A percentile compares a stretch with the other conserved stretches of the same genome.
phyloP scores from a whole-genome alignment of 768 basidiomycete species.

The Tricholoma bakamatsutake region DNA sequence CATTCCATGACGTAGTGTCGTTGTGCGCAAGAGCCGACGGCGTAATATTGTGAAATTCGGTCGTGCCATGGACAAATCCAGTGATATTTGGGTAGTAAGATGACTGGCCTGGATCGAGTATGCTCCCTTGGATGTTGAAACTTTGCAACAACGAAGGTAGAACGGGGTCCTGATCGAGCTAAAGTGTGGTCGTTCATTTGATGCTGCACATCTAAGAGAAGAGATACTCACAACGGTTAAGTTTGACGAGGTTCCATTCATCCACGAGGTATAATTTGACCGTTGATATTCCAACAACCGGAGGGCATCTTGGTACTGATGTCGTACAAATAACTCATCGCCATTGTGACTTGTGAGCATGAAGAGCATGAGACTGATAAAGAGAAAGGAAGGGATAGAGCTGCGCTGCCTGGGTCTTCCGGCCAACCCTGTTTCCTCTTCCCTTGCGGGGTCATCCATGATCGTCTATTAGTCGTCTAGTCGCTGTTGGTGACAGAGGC shows the following conservation, averaged over 20 bases:
- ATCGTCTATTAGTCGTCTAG: not conserved
- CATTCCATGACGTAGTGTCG: slow-evolving; percentile 42
- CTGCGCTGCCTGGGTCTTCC: slow-evolving; percentile 40
- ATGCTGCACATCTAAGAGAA: not conserved
- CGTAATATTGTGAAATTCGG: slow-evolving; percentile 62
- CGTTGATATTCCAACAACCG: slow-evolving; percentile 51
- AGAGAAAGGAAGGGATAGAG: slow-evolving; percentile 67
- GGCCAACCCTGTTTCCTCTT: slow-evolving; percentile 35
- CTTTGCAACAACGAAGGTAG: slow-evolving; percentile 42
- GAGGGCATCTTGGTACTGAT: slow-evolving; percentile 63
- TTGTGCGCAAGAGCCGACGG: slow-evolving; percentile 33
- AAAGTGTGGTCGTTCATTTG: not conserved
- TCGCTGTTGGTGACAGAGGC: slow-evolving; percentile 8
- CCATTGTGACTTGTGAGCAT: slow-evolving; percentile 72
- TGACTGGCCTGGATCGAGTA: slow-evolving; percentile 36
- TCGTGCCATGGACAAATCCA: slow-evolving; percentile 67
- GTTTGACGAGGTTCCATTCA: slow-evolving; percentile 60
- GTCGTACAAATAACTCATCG: slow-evolving; percentile 59
- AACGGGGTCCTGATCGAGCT: slow-evolving; percentile 44
- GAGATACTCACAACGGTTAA: slow-evolving; percentile 49
- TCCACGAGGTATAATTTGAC: slow-evolving; percentile 72
- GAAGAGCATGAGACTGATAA: slow-evolving; percentile 70
- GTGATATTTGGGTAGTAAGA: slow-evolving; percentile 77
- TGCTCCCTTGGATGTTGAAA: slow-evolving; percentile 39
- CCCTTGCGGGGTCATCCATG: slow-evolving; percentile 24